These are phyloP conservation scores for Tetrapisispora namnaoensis DNA, from an alignment of 805 yeast genomes.

Conservation along the genomic window DNA sequence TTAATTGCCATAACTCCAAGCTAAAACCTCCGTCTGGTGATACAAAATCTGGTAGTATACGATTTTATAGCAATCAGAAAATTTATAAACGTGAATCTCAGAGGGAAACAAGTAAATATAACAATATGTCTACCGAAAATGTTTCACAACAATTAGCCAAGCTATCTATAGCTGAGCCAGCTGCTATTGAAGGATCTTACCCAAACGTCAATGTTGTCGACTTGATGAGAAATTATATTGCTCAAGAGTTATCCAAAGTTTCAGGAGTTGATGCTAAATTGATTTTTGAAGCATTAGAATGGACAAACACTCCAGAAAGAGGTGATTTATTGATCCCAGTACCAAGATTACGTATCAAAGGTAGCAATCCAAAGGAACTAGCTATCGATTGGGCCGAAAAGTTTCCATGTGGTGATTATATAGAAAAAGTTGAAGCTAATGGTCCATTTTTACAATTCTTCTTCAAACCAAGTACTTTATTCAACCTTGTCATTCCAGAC, in stretches of 20 bases:
- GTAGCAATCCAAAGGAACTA: constrained; percentile 63
- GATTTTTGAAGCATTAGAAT: constrained; percentile 78
- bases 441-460: constrained; percentile 90
- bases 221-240: constrained; percentile 78
- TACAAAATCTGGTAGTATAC: background rate
- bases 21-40: background rate
- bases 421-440: constrained; percentile 64
- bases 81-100: background rate
- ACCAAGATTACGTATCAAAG: constrained; percentile 82
- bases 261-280: constrained; percentile 60
- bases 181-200: constrained; percentile 45
- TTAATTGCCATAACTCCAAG: background rate
- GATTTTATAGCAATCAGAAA: background rate
- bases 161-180: constrained; percentile 35
- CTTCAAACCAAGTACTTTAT: constrained; percentile 58
- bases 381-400: constrained; percentile 70
- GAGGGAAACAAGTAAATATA: background rate
- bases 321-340: constrained; percentile 91
- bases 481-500: constrained; percentile 60
- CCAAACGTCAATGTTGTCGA: constrained; percentile 80
- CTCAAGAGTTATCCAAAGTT: constrained; percentile 63
- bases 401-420: constrained; percentile 63
- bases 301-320: constrained; percentile 75
- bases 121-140: constrained; percentile 8
- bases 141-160: constrained; percentile 27